These are phyloP conservation scores for Cryptococcus hybrid DNA, from an alignment of 1,284 basidiomycete genomes.

Conservation along the genomic window DNA sequence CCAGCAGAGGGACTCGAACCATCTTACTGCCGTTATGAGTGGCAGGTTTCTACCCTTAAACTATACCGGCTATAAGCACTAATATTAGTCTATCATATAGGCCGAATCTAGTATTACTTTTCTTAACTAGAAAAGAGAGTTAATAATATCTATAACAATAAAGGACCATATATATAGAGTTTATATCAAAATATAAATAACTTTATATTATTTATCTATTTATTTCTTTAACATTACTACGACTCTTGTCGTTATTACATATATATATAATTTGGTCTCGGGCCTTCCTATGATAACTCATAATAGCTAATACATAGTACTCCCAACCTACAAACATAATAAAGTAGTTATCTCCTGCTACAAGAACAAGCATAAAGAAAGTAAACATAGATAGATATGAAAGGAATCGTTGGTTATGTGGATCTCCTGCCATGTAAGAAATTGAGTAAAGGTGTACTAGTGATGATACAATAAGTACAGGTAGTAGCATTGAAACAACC, in stretches of 20 bases:
- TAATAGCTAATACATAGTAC: too few relatives aligned
- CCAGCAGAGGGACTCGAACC: constrained; percentile 8
- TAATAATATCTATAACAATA: constrained; percentile 1
- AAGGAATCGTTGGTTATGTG: constrained; percentile 49
- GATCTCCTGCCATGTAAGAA: constrained; percentile 46
- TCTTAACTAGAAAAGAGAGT: not conserved
- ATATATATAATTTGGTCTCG: constrained; percentile 1
- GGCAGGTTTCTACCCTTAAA: constrained; percentile 10
- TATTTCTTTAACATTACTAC: constrained; percentile 7
- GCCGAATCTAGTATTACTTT: constrained; percentile 2
- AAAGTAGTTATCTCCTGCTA: constrained; percentile 46
- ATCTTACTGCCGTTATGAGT: constrained; percentile 9
- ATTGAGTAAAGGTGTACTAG: constrained; percentile 47
- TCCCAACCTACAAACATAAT: constrained; percentile 39
- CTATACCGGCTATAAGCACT: constrained; percentile 4
- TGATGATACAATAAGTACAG: constrained; percentile 43
- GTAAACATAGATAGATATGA: constrained; percentile 47
- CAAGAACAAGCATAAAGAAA: constrained; percentile 45
- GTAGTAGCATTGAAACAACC: constrained; percentile 40
- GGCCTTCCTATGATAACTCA: constrained; percentile 2
- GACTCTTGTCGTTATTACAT: constrained; percentile 2
- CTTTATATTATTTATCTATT: not conserved
- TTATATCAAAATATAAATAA: constrained; percentile 3
- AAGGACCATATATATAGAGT: constrained; percentile 3
- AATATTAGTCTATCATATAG: constrained; percentile 2